phyloP scores from a whole-genome alignment of 192 early-diverging fungal genomes.

The Chytriomyces confervae region DNA sequence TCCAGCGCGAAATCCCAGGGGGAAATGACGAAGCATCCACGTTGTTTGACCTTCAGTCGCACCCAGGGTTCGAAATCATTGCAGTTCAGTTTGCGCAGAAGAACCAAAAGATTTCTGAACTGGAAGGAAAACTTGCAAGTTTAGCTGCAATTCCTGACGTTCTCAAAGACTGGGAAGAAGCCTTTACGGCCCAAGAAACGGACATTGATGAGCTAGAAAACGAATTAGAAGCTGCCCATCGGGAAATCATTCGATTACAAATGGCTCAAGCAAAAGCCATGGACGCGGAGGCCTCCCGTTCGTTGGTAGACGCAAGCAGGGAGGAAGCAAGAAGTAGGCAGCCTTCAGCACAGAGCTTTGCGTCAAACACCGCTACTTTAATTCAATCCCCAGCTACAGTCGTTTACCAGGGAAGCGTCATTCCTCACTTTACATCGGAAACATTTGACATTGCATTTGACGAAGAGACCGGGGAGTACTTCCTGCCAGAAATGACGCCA shows the following conservation, averaged over 20 bases:
- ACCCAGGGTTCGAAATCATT: slow-evolving; percentile 21
- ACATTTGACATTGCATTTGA: slow-evolving; percentile 22
- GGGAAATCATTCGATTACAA: slow-evolving; percentile 9
- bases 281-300: background rate
- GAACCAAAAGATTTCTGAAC: slow-evolving; percentile 8
- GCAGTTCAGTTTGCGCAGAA: slow-evolving; percentile 17
- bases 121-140: slow-evolving; percentile 18
- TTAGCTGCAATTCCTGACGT: slow-evolving; percentile 27
- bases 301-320: background rate
- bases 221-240: slow-evolving; percentile 28
- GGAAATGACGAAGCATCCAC: background rate
- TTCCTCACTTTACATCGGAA: background rate
- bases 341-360: background rate
- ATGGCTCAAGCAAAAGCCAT: background rate
- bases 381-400: background rate
- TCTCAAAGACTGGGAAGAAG: slow-evolving; percentile 30
- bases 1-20: background rate
- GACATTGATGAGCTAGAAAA: slow-evolving; percentile 28
- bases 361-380: slow-evolving; percentile 3
- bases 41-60: background rate
- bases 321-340: background rate
- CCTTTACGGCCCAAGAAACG: slow-evolving; percentile 28
- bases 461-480: slow-evolving; percentile 20
- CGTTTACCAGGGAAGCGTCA: background rate
- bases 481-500: background rate